Base-by-base conservation (phyloP, 164 flowering plant genomes). In the Chloranthus sessilifolius region DNA sequence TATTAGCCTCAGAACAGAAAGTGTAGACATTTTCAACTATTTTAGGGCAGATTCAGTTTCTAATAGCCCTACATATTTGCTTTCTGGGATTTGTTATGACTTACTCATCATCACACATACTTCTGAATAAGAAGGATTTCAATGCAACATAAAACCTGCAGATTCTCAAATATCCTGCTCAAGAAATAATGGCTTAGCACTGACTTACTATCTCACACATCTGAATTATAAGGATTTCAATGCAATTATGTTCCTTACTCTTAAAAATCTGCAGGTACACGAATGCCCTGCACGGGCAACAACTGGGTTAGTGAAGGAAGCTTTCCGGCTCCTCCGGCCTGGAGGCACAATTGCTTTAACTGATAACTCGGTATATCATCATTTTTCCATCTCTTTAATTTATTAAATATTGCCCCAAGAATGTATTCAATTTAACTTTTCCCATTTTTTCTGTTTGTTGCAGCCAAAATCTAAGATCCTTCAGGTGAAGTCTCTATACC, bases 381-480 rank as follows among this genome's bases (percentile, higher is more conserved):
- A 24, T 16, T 24, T 44, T 16, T 8, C 10, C 19, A 9, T 51
- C 22, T 27, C 9, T 35, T n/a, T 38, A 21, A 60, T 5, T 23
- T 17, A 29, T n/a, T 37, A 16, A n/a, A 17, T 1, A 14, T 15
- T 35, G 10, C 56, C 28, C 0, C 34, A 11, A 2, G 3, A 31
- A 33, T 1, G 12, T 10, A 20, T 43, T 47, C 7, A 19, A 10
- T 55, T 14, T 21, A 17, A 26, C 10, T 14, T 43, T 21, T 38
- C 35, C 5, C 23, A n/a, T n/a, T 29, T 0, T 21, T 30, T 39
- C 24, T 31, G 14, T 19, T 27, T 20, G n/a, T n/a, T 67, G 70
- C 84, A 83, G 86, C 86, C 90, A 25, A 80, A 80, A 55, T 83
- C 86, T 6, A 80, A 76, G 77, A 71, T 65, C 41, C 69, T 83